Conservation (phyloP, 257 asterid species). For the Salvia rosmarinus region DNA sequence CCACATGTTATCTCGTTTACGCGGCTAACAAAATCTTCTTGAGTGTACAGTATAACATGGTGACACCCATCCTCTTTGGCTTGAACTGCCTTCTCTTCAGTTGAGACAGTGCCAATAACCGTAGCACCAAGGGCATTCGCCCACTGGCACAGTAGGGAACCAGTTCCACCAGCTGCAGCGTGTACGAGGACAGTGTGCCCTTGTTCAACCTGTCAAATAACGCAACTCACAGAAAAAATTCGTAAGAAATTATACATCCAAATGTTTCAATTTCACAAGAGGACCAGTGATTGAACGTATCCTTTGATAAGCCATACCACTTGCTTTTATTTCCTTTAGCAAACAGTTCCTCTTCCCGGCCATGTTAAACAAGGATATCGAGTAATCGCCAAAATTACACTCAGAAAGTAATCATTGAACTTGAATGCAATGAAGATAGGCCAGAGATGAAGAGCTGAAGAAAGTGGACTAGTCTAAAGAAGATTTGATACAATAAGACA, state of each 20-base stretch:
- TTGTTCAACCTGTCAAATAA: constrained; percentile 60
- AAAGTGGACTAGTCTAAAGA: too few relatives aligned
- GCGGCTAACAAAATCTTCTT: constrained; percentile 77
- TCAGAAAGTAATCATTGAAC: too few relatives aligned
- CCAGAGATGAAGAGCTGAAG: too few relatives aligned
- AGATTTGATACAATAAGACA: too few relatives aligned
- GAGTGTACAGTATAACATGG: constrained; percentile 67
- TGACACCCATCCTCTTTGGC: constrained; percentile 94
- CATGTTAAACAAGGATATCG: too few relatives aligned
- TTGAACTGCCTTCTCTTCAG: constrained; percentile 83
- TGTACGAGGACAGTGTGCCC: constrained; percentile 89
- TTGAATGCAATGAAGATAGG: too few relatives aligned
- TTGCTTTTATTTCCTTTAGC: too few relatives aligned
- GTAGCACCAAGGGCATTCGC: constrained; percentile 92
- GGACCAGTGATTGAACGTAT: too few relatives aligned
- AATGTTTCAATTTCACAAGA: not conserved
- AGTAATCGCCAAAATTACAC: too few relatives aligned
- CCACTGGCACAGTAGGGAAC: constrained; percentile 97
- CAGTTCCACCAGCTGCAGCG: constrained; percentile 99
- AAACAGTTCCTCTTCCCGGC: too few relatives aligned
- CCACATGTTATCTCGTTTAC: constrained; percentile 92
- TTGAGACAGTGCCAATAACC: constrained; percentile 91
- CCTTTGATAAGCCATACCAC: too few relatives aligned
- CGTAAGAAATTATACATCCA: not conserved
- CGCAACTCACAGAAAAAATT: not conserved